Percentiles rank a stretch among this genome's conserved stretches.
Conservation (phyloP, 768 basidiomycete genomes). For the Podaxis sp. region DNA sequence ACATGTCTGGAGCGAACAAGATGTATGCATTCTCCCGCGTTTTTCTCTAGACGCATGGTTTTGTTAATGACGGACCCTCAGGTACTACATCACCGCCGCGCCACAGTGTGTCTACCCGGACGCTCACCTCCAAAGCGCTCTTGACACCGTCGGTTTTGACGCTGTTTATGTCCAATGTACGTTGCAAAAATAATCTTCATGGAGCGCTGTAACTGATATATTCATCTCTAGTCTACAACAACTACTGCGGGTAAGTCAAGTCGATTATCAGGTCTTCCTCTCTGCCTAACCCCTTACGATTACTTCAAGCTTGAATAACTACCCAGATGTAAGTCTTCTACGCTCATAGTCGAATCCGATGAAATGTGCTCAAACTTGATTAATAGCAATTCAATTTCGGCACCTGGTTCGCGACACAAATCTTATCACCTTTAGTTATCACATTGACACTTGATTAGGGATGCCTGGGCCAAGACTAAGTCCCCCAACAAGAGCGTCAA, state of each 20-base stretch:
- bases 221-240: constrained; percentile 33
- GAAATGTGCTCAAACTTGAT: neutral
- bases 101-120: constrained; percentile 64
- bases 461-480: constrained; percentile 52
- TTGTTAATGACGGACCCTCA: neutral
- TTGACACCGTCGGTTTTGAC: constrained; percentile 60
- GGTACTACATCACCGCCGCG: constrained; percentile 55
- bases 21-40: constrained; percentile 26
- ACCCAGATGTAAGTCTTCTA: constrained; percentile 32
- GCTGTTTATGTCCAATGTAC: constrained; percentile 57
- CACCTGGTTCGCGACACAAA: constrained; percentile 31
- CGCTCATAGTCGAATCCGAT: too few relatives aligned
- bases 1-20: constrained; percentile 46
- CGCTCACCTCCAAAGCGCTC: constrained; percentile 46
- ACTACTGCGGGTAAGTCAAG: constrained; percentile 36
- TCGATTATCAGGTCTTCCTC: neutral
- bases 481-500: constrained; percentile 55
- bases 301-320: constrained; percentile 34
- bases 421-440: neutral
- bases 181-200: neutral
- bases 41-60: neutral
- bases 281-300: neutral
- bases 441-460: constrained; percentile 28
- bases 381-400: constrained; percentile 46
- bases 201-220: neutral